A percentile compares a stretch with the other conserved stretches of the same genome.
Evolutionary conservation across 2,329 filamentous ascomycete genomes (phyloP).

Genomic region (Beauveria bassiana): DNA sequence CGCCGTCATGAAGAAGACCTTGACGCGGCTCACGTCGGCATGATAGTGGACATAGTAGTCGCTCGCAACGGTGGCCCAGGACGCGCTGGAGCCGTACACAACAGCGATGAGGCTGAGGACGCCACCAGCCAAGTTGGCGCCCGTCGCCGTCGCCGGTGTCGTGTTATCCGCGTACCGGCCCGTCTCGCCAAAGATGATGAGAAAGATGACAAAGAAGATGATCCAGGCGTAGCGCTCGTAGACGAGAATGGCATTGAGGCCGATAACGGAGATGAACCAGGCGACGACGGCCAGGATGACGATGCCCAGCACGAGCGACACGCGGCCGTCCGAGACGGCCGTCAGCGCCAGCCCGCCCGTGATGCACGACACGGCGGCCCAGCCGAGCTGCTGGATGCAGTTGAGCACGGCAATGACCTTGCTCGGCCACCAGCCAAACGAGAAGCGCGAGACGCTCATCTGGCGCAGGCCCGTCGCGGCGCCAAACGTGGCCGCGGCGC

Average conservation of each 20-base stretch:
- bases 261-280: slow-evolving; percentile 44
- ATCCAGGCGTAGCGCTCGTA: slow-evolving; percentile 46
- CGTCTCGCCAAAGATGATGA: slow-evolving; percentile 40
- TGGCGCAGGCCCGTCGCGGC: slow-evolving; percentile 42
- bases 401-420: slow-evolving; percentile 40
- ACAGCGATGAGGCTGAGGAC: slow-evolving; percentile 36
- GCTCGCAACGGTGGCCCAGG: slow-evolving; percentile 36
- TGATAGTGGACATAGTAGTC: slow-evolving; percentile 39
- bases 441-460: slow-evolving; percentile 41
- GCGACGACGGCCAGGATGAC: slow-evolving; percentile 41
- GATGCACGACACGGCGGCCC: slow-evolving; percentile 43
- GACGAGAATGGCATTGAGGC: slow-evolving; percentile 38
- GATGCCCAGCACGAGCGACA: slow-evolving; percentile 44
- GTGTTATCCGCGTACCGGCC: slow-evolving; percentile 32
- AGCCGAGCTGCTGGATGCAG: slow-evolving; percentile 35
- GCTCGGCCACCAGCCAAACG: slow-evolving; percentile 43
- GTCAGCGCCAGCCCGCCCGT: slow-evolving; percentile 41
- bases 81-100: slow-evolving; percentile 41
- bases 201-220: slow-evolving; percentile 37
- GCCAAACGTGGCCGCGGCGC: slow-evolving; percentile 43
- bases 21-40: slow-evolving; percentile 34
- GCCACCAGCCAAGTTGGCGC: slow-evolving; percentile 29
- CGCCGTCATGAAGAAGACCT: slow-evolving; percentile 40
- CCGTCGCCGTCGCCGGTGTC: slow-evolving; percentile 25
- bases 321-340: slow-evolving; percentile 35